Percentiles rank a stretch among this genome's conserved stretches.
These are phyloP conservation scores for Claviceps digitariae DNA, from an alignment of 2,329 filamentous ascomycete genomes.

Conservation along the genomic window DNA sequence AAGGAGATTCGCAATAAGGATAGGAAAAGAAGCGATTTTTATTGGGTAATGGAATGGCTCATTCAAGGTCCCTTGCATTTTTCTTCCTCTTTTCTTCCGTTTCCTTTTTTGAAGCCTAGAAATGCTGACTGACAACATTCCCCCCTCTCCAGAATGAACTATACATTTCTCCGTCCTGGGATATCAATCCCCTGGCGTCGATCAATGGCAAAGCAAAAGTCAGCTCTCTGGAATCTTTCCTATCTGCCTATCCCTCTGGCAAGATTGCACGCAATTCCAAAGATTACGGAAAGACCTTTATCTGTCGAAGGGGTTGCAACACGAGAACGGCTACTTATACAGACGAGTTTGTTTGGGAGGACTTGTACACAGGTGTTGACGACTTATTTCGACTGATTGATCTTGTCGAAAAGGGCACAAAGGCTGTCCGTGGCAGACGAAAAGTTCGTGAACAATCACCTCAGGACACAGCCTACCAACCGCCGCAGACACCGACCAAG, in stretches of 20 bases:
- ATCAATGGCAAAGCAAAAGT: slow-evolving; percentile 84
- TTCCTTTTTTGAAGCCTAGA: no score
- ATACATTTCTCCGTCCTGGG: slow-evolving; percentile 79
- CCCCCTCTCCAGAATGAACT: slow-evolving; percentile 56
- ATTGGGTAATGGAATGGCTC: slow-evolving; percentile 38
- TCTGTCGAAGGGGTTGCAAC: slow-evolving; percentile 83
- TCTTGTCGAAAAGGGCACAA: slow-evolving; percentile 58
- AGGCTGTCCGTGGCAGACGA: slow-evolving; percentile 37
- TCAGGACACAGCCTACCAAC: slow-evolving; percentile 18
- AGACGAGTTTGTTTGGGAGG: slow-evolving; percentile 83
- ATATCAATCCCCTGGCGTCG: slow-evolving; percentile 72
- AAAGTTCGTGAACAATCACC: slow-evolving; percentile 20
- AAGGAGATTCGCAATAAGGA: slow-evolving; percentile 74
- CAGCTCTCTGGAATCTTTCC: slow-evolving; percentile 58
- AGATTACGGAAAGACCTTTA: slow-evolving; percentile 73
- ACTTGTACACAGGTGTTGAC: slow-evolving; percentile 55
- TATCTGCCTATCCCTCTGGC: slow-evolving; percentile 56
- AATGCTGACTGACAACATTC: neutral
- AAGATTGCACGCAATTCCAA: slow-evolving; percentile 58
- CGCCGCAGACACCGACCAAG: slow-evolving; percentile 26
- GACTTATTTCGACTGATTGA: slow-evolving; percentile 54
- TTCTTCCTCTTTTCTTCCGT: no score
- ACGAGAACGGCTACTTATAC: slow-evolving; percentile 83
- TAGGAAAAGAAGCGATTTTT: slow-evolving; percentile 68
- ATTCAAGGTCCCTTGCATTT: neutral